These are phyloP conservation scores for Parasitella parasitica DNA, from an alignment of 371 early-diverging fungal genomes.

Conservation along the genomic window DNA sequence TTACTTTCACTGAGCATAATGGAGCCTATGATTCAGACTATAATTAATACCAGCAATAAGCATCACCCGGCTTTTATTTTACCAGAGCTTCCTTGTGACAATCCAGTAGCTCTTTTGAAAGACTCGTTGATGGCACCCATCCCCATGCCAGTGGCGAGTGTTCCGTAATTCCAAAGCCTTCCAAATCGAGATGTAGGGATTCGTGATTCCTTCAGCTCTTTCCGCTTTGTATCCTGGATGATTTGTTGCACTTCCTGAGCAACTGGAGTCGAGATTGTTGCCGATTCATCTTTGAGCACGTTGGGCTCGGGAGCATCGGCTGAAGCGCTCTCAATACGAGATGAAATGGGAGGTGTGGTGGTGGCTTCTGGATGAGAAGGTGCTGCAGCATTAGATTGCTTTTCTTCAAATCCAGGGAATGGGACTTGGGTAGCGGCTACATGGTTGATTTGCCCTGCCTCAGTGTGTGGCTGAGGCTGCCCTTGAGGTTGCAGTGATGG, in stretches of 20 bases:
- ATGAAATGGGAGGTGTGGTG: neutral
- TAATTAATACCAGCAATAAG: too few species aligned
- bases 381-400: too few species aligned
- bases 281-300: neutral
- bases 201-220: constrained; percentile 51
- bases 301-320: neutral
- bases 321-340: neutral
- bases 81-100: constrained; percentile 43
- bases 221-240: constrained; percentile 1
- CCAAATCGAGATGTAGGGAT: constrained; percentile 68
- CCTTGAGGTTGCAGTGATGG: neutral
- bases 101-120: constrained; percentile 61
- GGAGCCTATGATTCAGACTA: constrained; percentile 44
- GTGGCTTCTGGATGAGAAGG: too few species aligned
- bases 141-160: constrained; percentile 74
- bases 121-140: constrained; percentile 77
- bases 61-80: too few species aligned
- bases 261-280: neutral
- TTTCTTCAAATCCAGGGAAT: constrained; percentile 4
- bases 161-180: constrained; percentile 69
- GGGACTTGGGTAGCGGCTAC: constrained; percentile 7
- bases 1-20: constrained; percentile 75
- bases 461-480: neutral
- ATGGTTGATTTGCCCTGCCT: neutral
- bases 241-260: neutral